Percentiles rank a stretch among this genome's conserved stretches.
phyloP scores from a whole-genome alignment of 257 asterid species.

The Fraxinus cuspidata region DNA sequence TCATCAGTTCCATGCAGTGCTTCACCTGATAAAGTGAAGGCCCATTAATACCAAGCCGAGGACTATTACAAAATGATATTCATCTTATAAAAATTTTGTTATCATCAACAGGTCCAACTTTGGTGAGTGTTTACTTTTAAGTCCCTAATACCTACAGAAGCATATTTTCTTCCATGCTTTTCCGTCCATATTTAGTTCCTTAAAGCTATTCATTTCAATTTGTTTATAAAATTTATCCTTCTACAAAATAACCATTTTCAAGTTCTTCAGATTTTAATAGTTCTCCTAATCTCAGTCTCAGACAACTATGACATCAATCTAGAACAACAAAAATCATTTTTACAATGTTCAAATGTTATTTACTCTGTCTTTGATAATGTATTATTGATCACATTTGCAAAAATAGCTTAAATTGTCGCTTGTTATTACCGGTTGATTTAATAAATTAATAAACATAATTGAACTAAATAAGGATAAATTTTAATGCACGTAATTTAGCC shows the following conservation, averaged over 20 bases:
- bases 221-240: background rate
- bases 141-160: background rate
- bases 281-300: background rate
- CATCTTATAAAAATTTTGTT: background rate
- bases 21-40: conserved; percentile 40
- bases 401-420: background rate
- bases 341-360: background rate
- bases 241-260: background rate
- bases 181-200: background rate
- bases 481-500: too few species aligned
- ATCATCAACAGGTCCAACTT: conserved; percentile 10
- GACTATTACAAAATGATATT: conserved; percentile 9
- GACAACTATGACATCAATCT: background rate
- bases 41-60: conserved; percentile 20
- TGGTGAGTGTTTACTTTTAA: background rate
- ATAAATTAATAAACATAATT: too few species aligned
- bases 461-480: background rate
- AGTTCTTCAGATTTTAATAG: background rate
- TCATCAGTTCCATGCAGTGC: conserved; percentile 29
- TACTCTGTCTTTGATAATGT: background rate
- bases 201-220: background rate
- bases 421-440: background rate
- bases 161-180: conserved; percentile 7
- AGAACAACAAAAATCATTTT: background rate
- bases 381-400: background rate